These are phyloP conservation scores for Chalciporus sphaerocephalus DNA, from an alignment of 768 basidiomycete genomes.

Conservation along the genomic window DNA sequence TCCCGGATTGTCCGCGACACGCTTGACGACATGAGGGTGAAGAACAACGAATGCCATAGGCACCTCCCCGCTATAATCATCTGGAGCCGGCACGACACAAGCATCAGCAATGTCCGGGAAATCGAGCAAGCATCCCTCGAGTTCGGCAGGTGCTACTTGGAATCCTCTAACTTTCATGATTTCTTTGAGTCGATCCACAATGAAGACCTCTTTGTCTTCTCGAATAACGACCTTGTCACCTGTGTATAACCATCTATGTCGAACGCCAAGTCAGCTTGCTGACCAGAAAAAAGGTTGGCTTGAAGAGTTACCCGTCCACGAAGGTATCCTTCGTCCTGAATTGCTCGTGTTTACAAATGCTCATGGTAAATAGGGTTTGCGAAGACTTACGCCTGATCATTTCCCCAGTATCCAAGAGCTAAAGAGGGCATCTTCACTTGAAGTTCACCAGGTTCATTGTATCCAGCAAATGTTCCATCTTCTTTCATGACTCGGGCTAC, in stretches of 20 bases:
- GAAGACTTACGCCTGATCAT: conserved; percentile 54
- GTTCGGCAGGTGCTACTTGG: conserved; percentile 71
- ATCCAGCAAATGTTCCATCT: conserved; percentile 53
- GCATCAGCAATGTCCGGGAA: conserved; percentile 57
- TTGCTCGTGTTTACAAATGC: not conserved
- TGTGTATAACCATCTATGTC: conserved; percentile 58
- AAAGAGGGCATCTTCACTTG: conserved; percentile 40
- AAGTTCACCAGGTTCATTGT: conserved; percentile 59
- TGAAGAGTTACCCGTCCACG: conserved; percentile 48
- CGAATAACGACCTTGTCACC: conserved; percentile 61
- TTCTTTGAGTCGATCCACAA: conserved; percentile 66
- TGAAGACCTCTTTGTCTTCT: conserved; percentile 51
- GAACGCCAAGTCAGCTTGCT: not conserved
- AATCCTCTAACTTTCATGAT: conserved; percentile 67
- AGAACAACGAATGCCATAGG: conserved; percentile 67
- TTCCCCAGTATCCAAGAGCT: conserved; percentile 48
- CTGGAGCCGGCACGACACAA: conserved; percentile 62
- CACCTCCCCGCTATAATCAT: conserved; percentile 70
- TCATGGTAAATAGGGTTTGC: not conserved
- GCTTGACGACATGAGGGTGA: conserved; percentile 36
- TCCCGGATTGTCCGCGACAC: conserved; percentile 27
- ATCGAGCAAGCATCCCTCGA: conserved; percentile 61
- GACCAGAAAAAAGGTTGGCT: not conserved
- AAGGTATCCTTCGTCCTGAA: conserved; percentile 65
- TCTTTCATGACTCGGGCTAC: conserved; percentile 50